phyloP scores from a whole-genome alignment of 148 eudicot genomes.

The Beta vulgaris region DNA sequence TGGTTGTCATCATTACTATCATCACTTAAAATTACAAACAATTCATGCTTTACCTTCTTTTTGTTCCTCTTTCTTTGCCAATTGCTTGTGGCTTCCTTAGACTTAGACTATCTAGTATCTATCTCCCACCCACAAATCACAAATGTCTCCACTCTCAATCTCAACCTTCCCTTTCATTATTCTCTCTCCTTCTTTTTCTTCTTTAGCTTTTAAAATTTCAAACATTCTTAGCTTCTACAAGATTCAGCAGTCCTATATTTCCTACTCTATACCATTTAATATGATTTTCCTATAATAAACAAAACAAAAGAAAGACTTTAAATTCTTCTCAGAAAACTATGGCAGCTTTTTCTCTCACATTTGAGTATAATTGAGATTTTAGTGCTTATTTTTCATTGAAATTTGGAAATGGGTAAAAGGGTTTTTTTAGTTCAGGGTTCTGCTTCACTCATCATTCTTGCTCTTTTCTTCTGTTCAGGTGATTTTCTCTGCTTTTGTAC shows the following conservation, averaged over 20 bases:
- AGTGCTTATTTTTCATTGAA: slow-evolving; percentile 8
- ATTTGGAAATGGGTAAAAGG: slow-evolving; percentile 39
- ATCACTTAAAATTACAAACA: slow-evolving; percentile 33
- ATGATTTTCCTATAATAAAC: background rate
- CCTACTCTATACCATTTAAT: background rate
- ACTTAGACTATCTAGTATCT: too few relatives aligned
- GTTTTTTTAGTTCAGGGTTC: slow-evolving; percentile 24
- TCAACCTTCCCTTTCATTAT: slow-evolving; percentile 18
- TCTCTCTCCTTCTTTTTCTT: slow-evolving; percentile 30
- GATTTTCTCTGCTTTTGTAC: slow-evolving; percentile 7
- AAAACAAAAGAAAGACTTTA: background rate
- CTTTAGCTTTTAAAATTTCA: slow-evolving; percentile 26
- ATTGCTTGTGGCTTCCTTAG: background rate
- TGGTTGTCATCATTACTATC: slow-evolving; percentile 36
- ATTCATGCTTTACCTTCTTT: slow-evolving; percentile 14
- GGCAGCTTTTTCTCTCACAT: background rate
- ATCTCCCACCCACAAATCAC: too few relatives aligned
- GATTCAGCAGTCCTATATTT: slow-evolving; percentile 17
- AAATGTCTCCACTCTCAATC: slow-evolving; percentile 28
- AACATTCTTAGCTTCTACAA: slow-evolving; percentile 19
- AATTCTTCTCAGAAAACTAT: slow-evolving; percentile 12
- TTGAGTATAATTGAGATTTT: background rate
- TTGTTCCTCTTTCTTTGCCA: background rate
- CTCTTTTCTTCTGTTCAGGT: slow-evolving; percentile 55
- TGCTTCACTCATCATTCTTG: slow-evolving; percentile 36